Percentiles rank a stretch among this genome's conserved stretches.
Evolutionary conservation across 1,139 yeast species (phyloP).

Genomic region (Candida sp.): DNA sequence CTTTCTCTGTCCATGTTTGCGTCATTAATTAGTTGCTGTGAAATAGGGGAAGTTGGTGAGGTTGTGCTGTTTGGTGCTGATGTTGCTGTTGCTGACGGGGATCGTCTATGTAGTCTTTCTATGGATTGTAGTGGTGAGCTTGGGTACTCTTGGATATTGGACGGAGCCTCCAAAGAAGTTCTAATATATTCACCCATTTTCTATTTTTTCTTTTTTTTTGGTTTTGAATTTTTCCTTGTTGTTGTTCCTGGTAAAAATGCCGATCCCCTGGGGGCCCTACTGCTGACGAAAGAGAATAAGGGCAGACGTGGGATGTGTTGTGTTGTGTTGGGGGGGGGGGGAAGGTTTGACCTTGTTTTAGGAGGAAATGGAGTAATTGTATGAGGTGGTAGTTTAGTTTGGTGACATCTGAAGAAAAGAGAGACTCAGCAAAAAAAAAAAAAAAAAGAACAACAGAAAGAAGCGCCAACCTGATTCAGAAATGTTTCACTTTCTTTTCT

Average conservation of each 20-base stretch:
- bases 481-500: too few species aligned
- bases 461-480: not conserved
- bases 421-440: not conserved
- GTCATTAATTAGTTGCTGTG: conserved; percentile 4
- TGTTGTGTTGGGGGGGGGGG: too few species aligned
- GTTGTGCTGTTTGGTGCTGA: not conserved
- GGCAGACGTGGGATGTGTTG: too few species aligned
- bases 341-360: not conserved
- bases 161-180: not conserved
- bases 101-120: not conserved
- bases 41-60: not conserved
- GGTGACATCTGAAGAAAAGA: not conserved
- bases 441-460: too few species aligned
- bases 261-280: not conserved
- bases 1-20: conserved; percentile 15
- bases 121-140: not conserved
- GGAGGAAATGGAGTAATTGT: not conserved
- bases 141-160: not conserved
- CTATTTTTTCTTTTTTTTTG: not conserved
- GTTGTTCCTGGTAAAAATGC: not conserved
- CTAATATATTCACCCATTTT: not conserved
- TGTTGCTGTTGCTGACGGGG: not conserved
- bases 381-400: not conserved
- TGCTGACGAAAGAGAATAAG: not conserved
- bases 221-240: not conserved